Base-by-base conservation (phyloP, 768 basidiomycete species). In the Lactarius vividus region DNA sequence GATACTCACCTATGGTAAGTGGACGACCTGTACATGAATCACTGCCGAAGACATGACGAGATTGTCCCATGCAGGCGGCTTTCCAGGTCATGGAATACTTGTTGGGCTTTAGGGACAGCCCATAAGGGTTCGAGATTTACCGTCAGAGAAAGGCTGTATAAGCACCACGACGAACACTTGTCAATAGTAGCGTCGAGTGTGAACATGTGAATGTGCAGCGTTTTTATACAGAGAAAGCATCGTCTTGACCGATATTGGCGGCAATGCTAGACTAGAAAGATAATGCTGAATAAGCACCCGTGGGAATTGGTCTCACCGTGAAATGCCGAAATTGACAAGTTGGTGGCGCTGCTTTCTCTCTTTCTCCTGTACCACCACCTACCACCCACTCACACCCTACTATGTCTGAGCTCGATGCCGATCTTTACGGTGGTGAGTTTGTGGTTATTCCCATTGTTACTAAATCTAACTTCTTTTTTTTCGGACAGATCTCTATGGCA, bases 381-480 rank as follows among this genome's bases (percentile, higher is more conserved):
- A 49, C 23, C 23, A 26, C 23, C 42, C 49, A 26, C 74, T 67
- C 54, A 40, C 59, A 52, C 54, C 29, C 37, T 15, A 28, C 64
- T 2, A 89, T 89, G 88, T 85, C 87, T 68, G 89, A 89, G 78
- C 87, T 91, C 75, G 91, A 94, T 77, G 89, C 89, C 78, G 93
- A 94, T 76, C 85, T 94, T 59, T 95, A 95, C 73, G 91, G 92
- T 73, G 93, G 93, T 91, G 74, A 63, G 85, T 73, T 13, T 6
- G 3, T 58, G 10, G 16, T 52, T 6, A 20, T n/a, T 26, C n/a
- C 55, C 29, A 4, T 31, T 11, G 28, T 1, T 60, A 46, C 29
- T 54, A 10, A 66, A 33, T 37, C 49, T 33, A 44, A 57, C 55
- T 29, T n/a, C n/a, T 37, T 29, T 10, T 29, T 53, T 35, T 72